Evolutionary conservation across 2,329 filamentous ascomycete genomes (phyloP), one percentile per base, ranked within the genome.

Genomic region (Xylaria sp.): DNA sequence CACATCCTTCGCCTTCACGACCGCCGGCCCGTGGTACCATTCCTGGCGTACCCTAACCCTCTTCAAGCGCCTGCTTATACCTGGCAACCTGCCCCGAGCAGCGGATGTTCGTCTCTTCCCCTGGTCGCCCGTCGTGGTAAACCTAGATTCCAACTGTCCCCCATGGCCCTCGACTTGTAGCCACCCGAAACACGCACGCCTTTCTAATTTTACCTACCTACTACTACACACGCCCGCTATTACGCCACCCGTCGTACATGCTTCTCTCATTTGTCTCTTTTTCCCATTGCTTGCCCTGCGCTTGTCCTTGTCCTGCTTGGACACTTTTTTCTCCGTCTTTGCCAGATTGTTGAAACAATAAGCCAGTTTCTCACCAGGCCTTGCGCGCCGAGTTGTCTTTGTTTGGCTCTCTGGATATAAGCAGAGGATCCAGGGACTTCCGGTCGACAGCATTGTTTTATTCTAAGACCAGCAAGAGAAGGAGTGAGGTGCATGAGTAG

Each of bases 401-500:
- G 61, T 18, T 68, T 51, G 40, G 58, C 25, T 35, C 44, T 21
- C 42, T 59, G 40, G 59, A 23, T 40, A 58, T 32, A 42, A 47
- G 62, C 21, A 68, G 54, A 65, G 54, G 58, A 60, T 65, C 21
- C 12, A 9, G 25, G 53, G 18, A 59, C n/a, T 54, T 44, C 51
- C 57, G 58, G 63, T 63, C 60, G 63, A 57, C 70, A 57, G 37
- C 40, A 55, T 27, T 55, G 57, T 63, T 66, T 40, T 68, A 44
- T 60, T 35, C 44, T 72, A 25, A 66, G 68, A 59, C 72, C 69
- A 68, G 64, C 70, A 68, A 70, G 69, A 71, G 70, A 72, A 71
- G 73, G 71, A 70, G 65, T 62, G 60, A 73, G 68, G 66, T 72
- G 72, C 61, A 74, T 74, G 75, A 75, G 73, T 73, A 80, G 84